Evolutionary conservation across 768 basidiomycete species (phyloP).

Genomic region (Trametes elegans): DNA sequence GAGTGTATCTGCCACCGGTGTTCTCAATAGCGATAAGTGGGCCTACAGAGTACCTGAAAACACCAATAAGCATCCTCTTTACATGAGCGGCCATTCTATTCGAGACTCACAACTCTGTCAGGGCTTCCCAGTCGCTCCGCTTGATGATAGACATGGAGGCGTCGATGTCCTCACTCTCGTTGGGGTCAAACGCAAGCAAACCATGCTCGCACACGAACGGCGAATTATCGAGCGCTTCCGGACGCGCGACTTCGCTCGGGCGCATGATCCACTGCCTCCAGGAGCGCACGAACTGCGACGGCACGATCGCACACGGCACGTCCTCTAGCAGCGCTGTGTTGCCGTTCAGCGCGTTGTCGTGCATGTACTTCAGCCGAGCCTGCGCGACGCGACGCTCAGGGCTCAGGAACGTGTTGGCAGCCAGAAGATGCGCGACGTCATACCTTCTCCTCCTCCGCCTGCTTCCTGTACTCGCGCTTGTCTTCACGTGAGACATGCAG

Average conservation of each 20-base stretch:
- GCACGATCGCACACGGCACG: conserved; percentile 55
- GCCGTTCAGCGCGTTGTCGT: conserved; percentile 50
- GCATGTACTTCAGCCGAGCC: conserved; percentile 64
- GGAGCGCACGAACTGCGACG: conserved; percentile 56
- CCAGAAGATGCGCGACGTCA: not conserved
- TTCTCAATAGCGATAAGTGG: conserved; percentile 52
- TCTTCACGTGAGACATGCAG: conserved; percentile 58
- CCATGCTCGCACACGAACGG: conserved; percentile 68
- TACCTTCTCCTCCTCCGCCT: conserved; percentile 81
- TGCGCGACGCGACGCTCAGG: conserved; percentile 25
- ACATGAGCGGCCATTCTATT: not conserved
- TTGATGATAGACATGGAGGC: conserved; percentile 54
- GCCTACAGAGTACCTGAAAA: conserved; percentile 52
- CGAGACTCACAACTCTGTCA: conserved; percentile 54
- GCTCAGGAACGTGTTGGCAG: too few species aligned
- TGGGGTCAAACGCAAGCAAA: conserved; percentile 64
- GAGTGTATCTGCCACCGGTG: conserved; percentile 34
- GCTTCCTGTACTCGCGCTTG: conserved; percentile 58
- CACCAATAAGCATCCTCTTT: not conserved
- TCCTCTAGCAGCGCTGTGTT: conserved; percentile 46
- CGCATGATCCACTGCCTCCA: conserved; percentile 73
- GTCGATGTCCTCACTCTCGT: conserved; percentile 56
- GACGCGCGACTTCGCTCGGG: conserved; percentile 54
- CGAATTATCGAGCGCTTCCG: conserved; percentile 60
- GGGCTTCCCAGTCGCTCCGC: conserved; percentile 60